A percentile compares a stretch with the other conserved stretches of the same genome.
phyloP scores from a whole-genome alignment of 2,329 filamentous ascomycete species.

The Ramichloridium luteum region DNA sequence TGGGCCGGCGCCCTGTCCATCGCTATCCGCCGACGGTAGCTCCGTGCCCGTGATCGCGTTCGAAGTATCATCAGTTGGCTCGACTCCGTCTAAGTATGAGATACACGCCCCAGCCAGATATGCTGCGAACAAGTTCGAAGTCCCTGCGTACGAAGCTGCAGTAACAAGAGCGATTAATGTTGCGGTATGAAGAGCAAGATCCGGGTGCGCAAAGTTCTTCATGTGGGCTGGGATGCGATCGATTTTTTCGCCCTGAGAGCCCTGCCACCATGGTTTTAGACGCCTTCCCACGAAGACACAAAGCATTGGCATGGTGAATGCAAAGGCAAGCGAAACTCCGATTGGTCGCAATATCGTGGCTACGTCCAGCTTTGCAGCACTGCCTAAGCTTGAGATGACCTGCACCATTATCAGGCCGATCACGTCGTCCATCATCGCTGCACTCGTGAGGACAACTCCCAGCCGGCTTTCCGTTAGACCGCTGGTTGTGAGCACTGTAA shows the following conservation, averaged over 20 bases:
- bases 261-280: slow-evolving; percentile 31
- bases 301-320: slow-evolving; percentile 33
- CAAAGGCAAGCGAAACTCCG: slow-evolving; percentile 41
- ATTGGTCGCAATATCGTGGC: slow-evolving; percentile 39
- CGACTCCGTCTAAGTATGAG: slow-evolving; percentile 45
- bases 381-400: slow-evolving; percentile 56
- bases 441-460: slow-evolving; percentile 53
- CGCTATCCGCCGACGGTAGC: neutral
- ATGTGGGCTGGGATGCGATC: neutral
- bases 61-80: neutral
- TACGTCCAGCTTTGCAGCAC: slow-evolving; percentile 10
- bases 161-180: slow-evolving; percentile 40
- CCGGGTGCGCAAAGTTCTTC: slow-evolving; percentile 20
- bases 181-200: slow-evolving; percentile 37
- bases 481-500: slow-evolving; percentile 51
- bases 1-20: neutral
- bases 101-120: slow-evolving; percentile 46
- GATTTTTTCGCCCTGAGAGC: neutral
- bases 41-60: too few species aligned
- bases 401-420: slow-evolving; percentile 66
- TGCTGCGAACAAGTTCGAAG: slow-evolving; percentile 50
- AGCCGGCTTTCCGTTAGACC: slow-evolving; percentile 42
- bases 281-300: slow-evolving; percentile 38
- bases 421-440: slow-evolving; percentile 74
- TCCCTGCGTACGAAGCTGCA: slow-evolving; percentile 46